phyloP scores from a whole-genome alignment of 805 yeast species.

The Lipomyces lipofer region DNA sequence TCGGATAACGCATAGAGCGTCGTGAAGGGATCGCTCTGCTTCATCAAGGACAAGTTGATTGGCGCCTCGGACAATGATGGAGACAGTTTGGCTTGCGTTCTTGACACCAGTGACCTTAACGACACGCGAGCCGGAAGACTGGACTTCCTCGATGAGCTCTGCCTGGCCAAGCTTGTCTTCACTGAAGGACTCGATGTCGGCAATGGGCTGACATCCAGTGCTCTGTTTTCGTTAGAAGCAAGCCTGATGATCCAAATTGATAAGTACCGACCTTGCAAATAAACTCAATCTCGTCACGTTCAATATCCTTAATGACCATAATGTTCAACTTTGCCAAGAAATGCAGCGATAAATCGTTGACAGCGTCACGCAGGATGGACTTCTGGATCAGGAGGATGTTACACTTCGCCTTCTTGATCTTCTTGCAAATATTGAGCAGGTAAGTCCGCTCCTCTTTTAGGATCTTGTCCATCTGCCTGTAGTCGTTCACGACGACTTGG shows the following conservation, averaged over 20 bases:
- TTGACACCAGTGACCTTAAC: constrained; percentile 85
- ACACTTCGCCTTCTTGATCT: constrained; percentile 95
- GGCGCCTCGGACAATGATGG: constrained; percentile 93
- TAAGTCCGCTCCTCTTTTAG: constrained; percentile 97
- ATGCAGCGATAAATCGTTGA: constrained; percentile 90
- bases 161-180: constrained; percentile 93
- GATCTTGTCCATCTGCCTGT: constrained; percentile 98
- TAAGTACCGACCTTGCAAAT: constrained; percentile 47
- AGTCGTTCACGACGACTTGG: constrained; percentile 94
- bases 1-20: constrained; percentile 90
- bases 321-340: constrained; percentile 90
- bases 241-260: neutral
- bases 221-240: constrained; percentile 51
- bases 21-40: constrained; percentile 95
- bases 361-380: constrained; percentile 92
- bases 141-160: constrained; percentile 88
- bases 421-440: constrained; percentile 89
- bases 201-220: constrained; percentile 92
- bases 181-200: constrained; percentile 88
- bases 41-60: constrained; percentile 88
- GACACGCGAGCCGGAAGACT: constrained; percentile 84
- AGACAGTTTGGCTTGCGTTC: constrained; percentile 62
- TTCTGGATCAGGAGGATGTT: constrained; percentile 87
- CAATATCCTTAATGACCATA: constrained; percentile 91
- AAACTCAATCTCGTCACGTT: constrained; percentile 94